Percentiles rank a stretch among this genome's conserved stretches.
Conservation (phyloP, 1,139 yeast genomes). For the Candida neerlandica region DNA sequence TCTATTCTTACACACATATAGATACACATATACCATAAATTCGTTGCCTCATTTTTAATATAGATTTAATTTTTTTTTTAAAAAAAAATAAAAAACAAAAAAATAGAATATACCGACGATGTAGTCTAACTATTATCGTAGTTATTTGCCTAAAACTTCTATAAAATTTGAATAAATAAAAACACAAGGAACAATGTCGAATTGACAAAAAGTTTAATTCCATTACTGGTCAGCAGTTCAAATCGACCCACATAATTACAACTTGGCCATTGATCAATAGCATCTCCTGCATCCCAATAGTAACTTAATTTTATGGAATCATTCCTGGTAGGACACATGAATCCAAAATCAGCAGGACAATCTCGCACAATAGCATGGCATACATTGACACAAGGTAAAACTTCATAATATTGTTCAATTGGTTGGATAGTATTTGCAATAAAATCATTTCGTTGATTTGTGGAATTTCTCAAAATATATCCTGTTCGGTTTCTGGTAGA, state of each 20-base stretch:
- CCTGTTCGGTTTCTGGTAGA: conserved; percentile 51
- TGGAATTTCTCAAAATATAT: conserved; percentile 48
- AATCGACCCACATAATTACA: conserved; percentile 54
- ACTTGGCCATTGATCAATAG: conserved; percentile 30
- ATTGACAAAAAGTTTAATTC: background rate
- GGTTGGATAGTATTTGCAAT: conserved; percentile 64
- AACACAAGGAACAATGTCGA: conserved; percentile 1
- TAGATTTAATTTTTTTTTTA: background rate
- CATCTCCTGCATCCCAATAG: conserved; percentile 36
- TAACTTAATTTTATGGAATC: conserved; percentile 48
- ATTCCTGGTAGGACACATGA: conserved; percentile 64
- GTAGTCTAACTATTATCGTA: background rate
- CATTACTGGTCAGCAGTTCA: background rate
- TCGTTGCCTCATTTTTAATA: background rate
- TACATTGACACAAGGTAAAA: conserved; percentile 81
- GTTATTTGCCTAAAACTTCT: background rate
- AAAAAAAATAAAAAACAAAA: too few relatives aligned
- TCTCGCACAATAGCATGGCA: conserved; percentile 79
- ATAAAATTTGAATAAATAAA: conserved; percentile 1
- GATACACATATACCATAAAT: background rate
- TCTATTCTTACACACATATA: too few relatives aligned
- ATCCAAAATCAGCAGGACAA: conserved; percentile 79
- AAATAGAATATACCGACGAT: too few relatives aligned
- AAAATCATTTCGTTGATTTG: conserved; percentile 56
- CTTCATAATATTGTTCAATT: conserved; percentile 64